Conservation (phyloP, 2,329 filamentous ascomycete species). For the Hirsutella minnesotensis region DNA sequence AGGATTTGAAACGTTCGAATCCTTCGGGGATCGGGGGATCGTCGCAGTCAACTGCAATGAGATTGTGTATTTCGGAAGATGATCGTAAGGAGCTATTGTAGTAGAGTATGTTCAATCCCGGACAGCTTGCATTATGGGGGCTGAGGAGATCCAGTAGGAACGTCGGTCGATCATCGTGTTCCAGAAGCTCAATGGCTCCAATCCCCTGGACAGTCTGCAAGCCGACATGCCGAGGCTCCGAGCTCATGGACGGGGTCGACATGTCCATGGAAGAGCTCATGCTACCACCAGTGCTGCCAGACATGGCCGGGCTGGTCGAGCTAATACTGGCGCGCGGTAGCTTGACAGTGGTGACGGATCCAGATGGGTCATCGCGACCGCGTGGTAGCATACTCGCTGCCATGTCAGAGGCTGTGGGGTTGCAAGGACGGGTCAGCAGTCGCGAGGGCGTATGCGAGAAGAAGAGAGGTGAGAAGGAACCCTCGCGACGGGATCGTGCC, state of each 20-base stretch:
- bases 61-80: constrained; percentile 40
- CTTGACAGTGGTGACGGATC: constrained; percentile 40
- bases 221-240: constrained; percentile 37
- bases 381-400: constrained; percentile 34
- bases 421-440: constrained; percentile 24
- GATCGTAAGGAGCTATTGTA: constrained; percentile 55
- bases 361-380: constrained; percentile 29
- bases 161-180: constrained; percentile 65
- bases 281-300: constrained; percentile 39
- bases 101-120: constrained; percentile 51
- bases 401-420: constrained; percentile 26
- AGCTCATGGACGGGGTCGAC: constrained; percentile 37
- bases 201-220: constrained; percentile 49
- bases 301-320: constrained; percentile 32
- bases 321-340: constrained; percentile 41
- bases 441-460: constrained; percentile 33
- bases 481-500: constrained; percentile 18
- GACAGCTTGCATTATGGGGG: constrained; percentile 37
- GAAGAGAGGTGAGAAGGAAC: constrained; percentile 38
- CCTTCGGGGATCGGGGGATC: constrained; percentile 30
- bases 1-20: constrained; percentile 55
- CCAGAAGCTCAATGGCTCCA: constrained; percentile 60
- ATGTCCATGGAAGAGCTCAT: constrained; percentile 41
- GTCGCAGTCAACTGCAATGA: constrained; percentile 39
- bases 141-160: constrained; percentile 62